Evolutionary conservation across 2,329 filamentous ascomycete genomes (phyloP).

Genomic region (Mycocentrospora acerina): DNA sequence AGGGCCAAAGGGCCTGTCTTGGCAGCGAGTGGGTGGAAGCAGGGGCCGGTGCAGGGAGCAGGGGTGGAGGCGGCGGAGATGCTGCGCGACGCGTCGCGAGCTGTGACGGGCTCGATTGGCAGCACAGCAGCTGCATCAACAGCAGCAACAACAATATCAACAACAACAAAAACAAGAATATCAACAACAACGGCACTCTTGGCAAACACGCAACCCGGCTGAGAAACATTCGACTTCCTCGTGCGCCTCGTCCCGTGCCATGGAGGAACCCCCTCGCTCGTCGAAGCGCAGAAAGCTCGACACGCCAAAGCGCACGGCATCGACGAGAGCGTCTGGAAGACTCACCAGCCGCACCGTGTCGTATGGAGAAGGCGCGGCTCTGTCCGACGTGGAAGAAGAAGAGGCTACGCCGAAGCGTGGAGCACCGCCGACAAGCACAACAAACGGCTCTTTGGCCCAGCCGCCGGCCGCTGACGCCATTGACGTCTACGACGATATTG

Average conservation of each 20-base stretch:
- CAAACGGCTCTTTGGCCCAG: conserved; percentile 12
- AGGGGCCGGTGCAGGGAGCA: no score
- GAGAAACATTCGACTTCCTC: background rate
- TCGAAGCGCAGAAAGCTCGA: conserved; percentile 42
- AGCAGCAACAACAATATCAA: no score
- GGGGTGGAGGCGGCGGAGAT: conserved; percentile 11
- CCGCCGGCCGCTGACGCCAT: conserved; percentile 17
- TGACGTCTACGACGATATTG: conserved; percentile 48
- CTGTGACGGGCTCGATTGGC: conserved; percentile 12
- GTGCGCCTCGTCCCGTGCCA: conserved; percentile 5
- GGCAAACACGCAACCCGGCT: background rate
- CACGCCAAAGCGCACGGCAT: conserved; percentile 22
- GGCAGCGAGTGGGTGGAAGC: no score
- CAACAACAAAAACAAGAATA: conserved; percentile 3
- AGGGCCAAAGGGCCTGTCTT: background rate
- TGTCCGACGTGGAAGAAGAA: conserved; percentile 10
- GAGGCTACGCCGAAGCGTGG: conserved; percentile 10
- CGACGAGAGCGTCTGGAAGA: conserved; percentile 24
- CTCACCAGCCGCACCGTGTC: conserved; percentile 18
- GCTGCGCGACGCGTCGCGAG: conserved; percentile 21
- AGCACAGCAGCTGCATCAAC: no score
- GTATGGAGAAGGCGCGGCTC: conserved; percentile 11
- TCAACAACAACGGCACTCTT: conserved; percentile 1
- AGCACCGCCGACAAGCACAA: conserved; percentile 8
- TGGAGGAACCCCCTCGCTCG: conserved; percentile 39